Percentiles rank a stretch among this genome's conserved stretches.
Conservation (phyloP, 768 basidiomycete species). For the Lactifluus piperatus region DNA sequence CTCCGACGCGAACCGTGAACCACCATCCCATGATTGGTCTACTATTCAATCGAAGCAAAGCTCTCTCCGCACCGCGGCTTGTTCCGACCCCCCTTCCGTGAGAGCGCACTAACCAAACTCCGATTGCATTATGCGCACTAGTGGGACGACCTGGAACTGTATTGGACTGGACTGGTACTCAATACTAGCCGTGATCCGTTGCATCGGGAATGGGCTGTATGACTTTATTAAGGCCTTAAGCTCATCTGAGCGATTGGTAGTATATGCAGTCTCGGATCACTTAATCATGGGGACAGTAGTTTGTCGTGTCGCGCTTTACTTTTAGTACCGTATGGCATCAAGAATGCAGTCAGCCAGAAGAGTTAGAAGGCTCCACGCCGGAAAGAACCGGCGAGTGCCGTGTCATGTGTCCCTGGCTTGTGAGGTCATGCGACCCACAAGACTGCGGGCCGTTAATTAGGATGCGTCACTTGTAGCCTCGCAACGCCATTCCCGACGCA, state of each 20-base stretch:
- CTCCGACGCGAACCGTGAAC: neutral
- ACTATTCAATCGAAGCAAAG: neutral
- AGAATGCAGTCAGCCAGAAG: neutral
- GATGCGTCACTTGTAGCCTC: neutral
- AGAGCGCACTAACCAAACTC: neutral
- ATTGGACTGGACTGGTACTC: neutral
- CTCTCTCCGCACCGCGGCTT: neutral
- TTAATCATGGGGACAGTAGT: neutral
- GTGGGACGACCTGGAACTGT: neutral
- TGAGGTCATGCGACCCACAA: neutral
- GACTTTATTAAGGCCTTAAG: neutral
- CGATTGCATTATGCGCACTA: neutral
- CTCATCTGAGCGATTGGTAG: neutral
- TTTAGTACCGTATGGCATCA: neutral
- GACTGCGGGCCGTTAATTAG: neutral
- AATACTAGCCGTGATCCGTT: neutral
- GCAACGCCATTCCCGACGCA: neutral
- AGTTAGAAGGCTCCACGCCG: neutral
- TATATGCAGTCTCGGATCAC: neutral
- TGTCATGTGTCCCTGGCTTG: conserved; percentile 3
- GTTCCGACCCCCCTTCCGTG: neutral
- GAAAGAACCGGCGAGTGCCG: neutral
- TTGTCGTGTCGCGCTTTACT: neutral
- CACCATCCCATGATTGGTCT: neutral
- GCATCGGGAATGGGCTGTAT: neutral